Conservation (phyloP, 2,329 filamentous ascomycete species). For the Diaporthe humulicola region DNA sequence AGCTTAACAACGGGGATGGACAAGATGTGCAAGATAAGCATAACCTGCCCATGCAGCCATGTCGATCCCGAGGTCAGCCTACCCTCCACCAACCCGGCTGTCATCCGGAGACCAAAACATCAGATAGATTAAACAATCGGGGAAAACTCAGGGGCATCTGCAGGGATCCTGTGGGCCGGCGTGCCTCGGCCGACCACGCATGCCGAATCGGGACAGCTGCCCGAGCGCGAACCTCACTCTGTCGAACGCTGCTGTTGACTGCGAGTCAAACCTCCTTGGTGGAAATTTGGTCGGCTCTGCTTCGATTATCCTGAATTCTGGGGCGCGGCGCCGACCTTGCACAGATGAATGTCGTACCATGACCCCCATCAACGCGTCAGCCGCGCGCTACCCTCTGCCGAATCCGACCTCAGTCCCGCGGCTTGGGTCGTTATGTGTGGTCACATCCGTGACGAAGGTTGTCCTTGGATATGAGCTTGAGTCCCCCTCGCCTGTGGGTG, state of each 20-base stretch:
- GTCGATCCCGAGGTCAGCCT: constrained; percentile 26
- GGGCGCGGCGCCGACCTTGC: neutral
- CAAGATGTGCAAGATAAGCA: constrained; percentile 21
- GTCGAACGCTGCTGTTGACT: neutral
- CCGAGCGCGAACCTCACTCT: constrained; percentile 4
- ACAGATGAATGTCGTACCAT: constrained; percentile 1
- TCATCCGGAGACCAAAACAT: constrained; percentile 27
- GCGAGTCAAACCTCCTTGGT: constrained; percentile 2
- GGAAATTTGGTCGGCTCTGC: neutral
- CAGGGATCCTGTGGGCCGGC: neutral
- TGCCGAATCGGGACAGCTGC: constrained; percentile 30
- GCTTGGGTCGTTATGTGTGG: neutral
- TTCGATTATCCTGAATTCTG: neutral
- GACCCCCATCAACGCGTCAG: neutral
- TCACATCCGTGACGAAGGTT: neutral
- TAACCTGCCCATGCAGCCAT: constrained; percentile 7
- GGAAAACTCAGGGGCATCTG: neutral
- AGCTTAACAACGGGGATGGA: neutral
- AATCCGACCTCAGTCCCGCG: neutral
- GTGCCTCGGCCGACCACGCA: constrained; percentile 1
- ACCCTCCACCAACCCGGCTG: constrained; percentile 9
- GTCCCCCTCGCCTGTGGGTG: neutral
- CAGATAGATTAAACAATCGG: constrained; percentile 30
- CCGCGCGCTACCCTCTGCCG: constrained; percentile 8
- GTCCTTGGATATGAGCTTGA: neutral